Evolutionary conservation across 108 stramenopile genomes (phyloP).

Genomic region (Nitzschia sp.): DNA sequence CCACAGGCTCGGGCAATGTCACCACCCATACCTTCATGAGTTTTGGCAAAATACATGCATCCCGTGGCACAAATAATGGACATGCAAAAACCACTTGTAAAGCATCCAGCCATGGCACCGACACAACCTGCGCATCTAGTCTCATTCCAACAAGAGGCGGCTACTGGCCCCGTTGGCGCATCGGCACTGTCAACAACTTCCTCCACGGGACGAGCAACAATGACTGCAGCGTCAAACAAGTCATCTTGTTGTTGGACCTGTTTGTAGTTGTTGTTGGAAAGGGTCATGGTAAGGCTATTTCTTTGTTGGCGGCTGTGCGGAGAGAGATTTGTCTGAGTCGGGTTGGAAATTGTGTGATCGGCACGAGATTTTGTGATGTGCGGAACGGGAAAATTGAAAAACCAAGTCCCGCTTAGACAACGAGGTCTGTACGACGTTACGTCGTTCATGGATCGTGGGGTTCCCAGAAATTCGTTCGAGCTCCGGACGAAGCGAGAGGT

Average conservation of each 20-base stretch:
- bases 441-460: too few species aligned
- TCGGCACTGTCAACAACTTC: not conserved
- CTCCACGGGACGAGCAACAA: not conserved
- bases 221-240: not conserved
- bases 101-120: constrained; percentile 4
- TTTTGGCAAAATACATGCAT: not conserved
- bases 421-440: too few species aligned
- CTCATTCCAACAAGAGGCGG: not conserved
- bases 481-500: too few species aligned
- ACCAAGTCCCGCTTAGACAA: too few species aligned
- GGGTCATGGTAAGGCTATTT: not conserved
- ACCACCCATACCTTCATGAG: constrained; percentile 1
- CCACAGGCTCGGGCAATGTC: constrained; percentile 5
- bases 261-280: not conserved
- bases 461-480: too few species aligned
- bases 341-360: too few species aligned
- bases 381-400: too few species aligned
- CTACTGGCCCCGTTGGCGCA: not conserved
- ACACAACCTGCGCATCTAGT: constrained; percentile 1
- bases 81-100: not conserved
- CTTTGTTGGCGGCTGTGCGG: too few species aligned
- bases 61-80: not conserved
- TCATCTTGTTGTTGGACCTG: not conserved
- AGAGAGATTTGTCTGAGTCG: too few species aligned
- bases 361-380: too few species aligned